Percentiles rank a stretch among this genome's conserved stretches.
phyloP scores from a whole-genome alignment of 1,284 basidiomycete genomes.

The Leccinum colubrinum region DNA sequence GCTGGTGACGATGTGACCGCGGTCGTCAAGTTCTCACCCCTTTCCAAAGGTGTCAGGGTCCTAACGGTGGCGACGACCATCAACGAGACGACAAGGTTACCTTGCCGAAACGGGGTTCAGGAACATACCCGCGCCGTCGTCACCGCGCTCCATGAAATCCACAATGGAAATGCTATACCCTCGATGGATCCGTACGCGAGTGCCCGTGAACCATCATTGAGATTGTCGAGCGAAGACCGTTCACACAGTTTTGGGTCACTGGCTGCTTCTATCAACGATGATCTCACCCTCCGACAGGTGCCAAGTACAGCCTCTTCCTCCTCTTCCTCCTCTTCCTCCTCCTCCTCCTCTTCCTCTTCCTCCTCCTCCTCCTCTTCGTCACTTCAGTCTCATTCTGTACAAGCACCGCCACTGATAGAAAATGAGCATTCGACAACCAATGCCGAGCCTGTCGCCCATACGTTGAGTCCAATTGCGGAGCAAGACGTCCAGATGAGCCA shows the following conservation, averaged over 20 bases:
- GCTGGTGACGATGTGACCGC: conserved; percentile 83
- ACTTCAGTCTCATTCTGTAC: conserved; percentile 3
- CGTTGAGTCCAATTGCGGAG: conserved; percentile 9
- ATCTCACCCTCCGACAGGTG: conserved; percentile 16
- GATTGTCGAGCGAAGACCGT: conserved; percentile 16
- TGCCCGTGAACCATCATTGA: conserved; percentile 28
- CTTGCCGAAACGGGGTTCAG: conserved; percentile 47
- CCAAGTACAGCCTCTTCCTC: conserved; percentile 16
- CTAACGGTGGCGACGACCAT: conserved; percentile 66
- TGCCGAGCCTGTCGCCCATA: conserved; percentile 8
- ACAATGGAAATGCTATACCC: conserved; percentile 57
- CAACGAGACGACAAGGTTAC: conserved; percentile 70
- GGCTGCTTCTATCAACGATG: conserved; percentile 6
- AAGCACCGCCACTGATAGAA: background rate
- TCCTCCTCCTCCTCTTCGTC: conserved; percentile 8
- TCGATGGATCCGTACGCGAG: conserved; percentile 38
- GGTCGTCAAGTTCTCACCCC: conserved; percentile 82
- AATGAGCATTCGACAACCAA: background rate
- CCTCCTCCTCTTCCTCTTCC: background rate
- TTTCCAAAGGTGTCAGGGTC: conserved; percentile 82
- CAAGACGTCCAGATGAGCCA: conserved; percentile 29
- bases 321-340: conserved; percentile 3
- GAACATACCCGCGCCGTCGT: conserved; percentile 64
- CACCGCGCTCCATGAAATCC: conserved; percentile 70
- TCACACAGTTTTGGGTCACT: conserved; percentile 18